phyloP scores from a whole-genome alignment of 1,284 basidiomycete genomes.

The Rhodotorula sp. region DNA sequence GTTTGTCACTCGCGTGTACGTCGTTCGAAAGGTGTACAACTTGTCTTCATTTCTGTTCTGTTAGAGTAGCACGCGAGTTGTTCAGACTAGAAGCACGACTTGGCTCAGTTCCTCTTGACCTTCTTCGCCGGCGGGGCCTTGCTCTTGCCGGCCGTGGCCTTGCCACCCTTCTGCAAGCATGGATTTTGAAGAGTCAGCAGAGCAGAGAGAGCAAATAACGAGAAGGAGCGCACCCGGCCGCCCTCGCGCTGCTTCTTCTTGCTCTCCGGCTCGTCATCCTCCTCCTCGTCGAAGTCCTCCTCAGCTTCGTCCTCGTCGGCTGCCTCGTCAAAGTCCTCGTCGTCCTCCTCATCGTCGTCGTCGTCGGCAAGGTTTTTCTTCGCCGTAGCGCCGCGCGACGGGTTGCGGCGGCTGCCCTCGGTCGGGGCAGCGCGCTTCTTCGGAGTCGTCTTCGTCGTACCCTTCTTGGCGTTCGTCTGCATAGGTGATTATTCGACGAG shows the following conservation, averaged over 20 bases:
- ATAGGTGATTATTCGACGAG: neutral
- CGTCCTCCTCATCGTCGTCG: slow-evolving; percentile 19
- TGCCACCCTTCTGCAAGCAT: slow-evolving; percentile 23
- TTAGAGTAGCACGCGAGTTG: neutral
- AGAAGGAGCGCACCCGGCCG: slow-evolving; percentile 2
- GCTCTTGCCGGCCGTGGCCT: slow-evolving; percentile 9
- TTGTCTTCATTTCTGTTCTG: neutral
- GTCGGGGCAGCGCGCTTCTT: slow-evolving; percentile 21
- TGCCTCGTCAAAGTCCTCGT: slow-evolving; percentile 7
- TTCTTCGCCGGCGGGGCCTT: slow-evolving; percentile 29
- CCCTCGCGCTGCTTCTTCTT: slow-evolving; percentile 28
- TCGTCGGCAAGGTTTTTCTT: slow-evolving; percentile 6
- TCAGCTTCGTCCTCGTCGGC: slow-evolving; percentile 3
- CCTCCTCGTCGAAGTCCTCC: slow-evolving; percentile 17
- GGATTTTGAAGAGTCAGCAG: too few species aligned
- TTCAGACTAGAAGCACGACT: too few species aligned
- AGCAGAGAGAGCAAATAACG: neutral
- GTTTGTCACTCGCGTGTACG: neutral
- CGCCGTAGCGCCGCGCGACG: slow-evolving; percentile 5
- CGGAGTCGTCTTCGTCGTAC: slow-evolving; percentile 16
- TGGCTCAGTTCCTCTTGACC: slow-evolving; percentile 16
- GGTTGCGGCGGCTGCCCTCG: slow-evolving; percentile 19
- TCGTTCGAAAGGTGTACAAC: neutral
- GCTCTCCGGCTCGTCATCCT: slow-evolving; percentile 20
- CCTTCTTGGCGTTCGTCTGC: slow-evolving; percentile 19